phyloP scores from a whole-genome alignment of 2,329 filamentous ascomycete species.

The Fusarium fujikuroi region DNA sequence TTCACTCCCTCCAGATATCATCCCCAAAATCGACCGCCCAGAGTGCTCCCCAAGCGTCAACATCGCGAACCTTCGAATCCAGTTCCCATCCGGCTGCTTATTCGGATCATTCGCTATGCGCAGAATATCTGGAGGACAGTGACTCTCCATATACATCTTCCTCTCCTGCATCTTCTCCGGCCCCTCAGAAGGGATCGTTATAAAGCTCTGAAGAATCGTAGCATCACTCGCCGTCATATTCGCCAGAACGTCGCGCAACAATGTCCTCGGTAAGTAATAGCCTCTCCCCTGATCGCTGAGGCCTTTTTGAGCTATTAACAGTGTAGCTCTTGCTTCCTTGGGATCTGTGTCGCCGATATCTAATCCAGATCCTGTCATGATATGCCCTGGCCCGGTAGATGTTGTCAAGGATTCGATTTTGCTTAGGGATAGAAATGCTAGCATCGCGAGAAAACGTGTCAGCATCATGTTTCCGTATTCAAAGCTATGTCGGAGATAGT shows the following conservation, averaged over 20 bases:
- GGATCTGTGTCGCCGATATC: neutral
- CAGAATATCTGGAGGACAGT: conserved; percentile 6
- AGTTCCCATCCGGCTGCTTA: neutral
- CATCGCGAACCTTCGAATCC: neutral
- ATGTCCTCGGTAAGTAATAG: neutral
- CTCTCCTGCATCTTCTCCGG: neutral
- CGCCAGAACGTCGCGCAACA: neutral
- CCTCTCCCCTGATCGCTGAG: conserved; percentile 4
- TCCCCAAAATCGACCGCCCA: neutral
- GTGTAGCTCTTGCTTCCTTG: neutral
- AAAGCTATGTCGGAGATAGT: conserved; percentile 22
- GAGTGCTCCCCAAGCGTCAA: neutral
- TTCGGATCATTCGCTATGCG: neutral
- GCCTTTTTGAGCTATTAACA: conserved; percentile 4
- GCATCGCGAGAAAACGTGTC: conserved; percentile 1
- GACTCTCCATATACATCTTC: conserved; percentile 4
- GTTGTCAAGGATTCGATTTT: neutral
- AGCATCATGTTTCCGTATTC: conserved; percentile 16
- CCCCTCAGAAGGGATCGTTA: neutral
- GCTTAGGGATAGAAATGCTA: neutral
- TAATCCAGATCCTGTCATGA: neutral
- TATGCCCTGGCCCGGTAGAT: neutral
- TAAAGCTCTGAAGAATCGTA: neutral
- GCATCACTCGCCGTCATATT: neutral
- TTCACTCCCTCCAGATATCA: neutral